Conservation (phyloP, 1,139 yeast genomes). For the Wickerhamiella pararugosa region DNA sequence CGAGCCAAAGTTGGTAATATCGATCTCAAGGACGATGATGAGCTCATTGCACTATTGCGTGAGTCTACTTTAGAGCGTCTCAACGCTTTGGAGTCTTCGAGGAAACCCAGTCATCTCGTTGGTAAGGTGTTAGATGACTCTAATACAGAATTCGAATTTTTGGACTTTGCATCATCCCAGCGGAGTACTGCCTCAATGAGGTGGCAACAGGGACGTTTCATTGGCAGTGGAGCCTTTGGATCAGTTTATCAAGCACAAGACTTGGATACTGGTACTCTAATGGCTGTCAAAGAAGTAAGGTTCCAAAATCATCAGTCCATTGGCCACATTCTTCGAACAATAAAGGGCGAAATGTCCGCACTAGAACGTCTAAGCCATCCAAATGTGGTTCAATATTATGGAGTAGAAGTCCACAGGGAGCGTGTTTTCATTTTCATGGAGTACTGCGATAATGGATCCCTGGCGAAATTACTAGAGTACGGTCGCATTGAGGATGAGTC, state of each 20-base stretch:
- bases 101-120: conserved; percentile 42
- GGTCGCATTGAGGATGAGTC: conserved; percentile 94
- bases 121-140: conserved; percentile 85
- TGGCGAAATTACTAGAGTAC: conserved; percentile 67
- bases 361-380: conserved; percentile 91
- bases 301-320: conserved; percentile 82
- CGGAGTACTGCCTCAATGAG: conserved; percentile 72
- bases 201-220: conserved; percentile 91
- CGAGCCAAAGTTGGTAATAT: conserved; percentile 29
- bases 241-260: conserved; percentile 85
- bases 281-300: conserved; percentile 93
- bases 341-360: conserved; percentile 93
- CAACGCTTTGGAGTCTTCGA: conserved; percentile 39
- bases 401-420: conserved; percentile 95
- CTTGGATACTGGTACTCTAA: conserved; percentile 85
- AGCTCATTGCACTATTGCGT: conserved; percentile 37
- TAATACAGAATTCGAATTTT: conserved; percentile 75
- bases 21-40: conserved; percentile 40
- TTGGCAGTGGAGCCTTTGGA: conserved; percentile 96
- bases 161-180: conserved; percentile 75
- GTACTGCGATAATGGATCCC: conserved; percentile 90
- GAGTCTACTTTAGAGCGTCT: conserved; percentile 48
- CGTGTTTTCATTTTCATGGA: conserved; percentile 95
- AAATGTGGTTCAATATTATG: conserved; percentile 87
- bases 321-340: conserved; percentile 71